Conservation (phyloP, 257 asterid species). For the Rauvolfia tetraphylla region DNA sequence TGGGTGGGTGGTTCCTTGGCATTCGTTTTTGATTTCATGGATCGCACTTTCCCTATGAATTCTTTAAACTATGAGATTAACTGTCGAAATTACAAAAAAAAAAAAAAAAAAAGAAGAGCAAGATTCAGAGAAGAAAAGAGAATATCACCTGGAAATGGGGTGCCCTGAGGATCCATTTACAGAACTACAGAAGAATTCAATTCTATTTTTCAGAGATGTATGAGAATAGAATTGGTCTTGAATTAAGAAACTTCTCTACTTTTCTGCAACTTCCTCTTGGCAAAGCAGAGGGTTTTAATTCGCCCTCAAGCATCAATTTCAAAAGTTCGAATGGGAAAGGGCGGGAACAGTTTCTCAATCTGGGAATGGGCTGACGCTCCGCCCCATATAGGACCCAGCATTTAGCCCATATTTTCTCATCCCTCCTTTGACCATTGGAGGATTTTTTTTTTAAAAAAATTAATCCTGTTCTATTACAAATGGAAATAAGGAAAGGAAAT, state of each 20-base stretch:
- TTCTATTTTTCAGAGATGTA: neutral
- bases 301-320: neutral
- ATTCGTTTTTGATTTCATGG: conserved; percentile 27
- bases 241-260: neutral
- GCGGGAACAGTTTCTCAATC: conserved; percentile 36
- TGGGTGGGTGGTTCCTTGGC: conserved; percentile 27
- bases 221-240: too few species aligned
- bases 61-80: neutral
- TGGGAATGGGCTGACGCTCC: conserved; percentile 13
- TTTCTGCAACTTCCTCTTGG: neutral
- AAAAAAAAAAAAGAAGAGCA: neutral
- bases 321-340: conserved; percentile 22
- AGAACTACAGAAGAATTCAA: neutral
- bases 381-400: conserved; percentile 7
- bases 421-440: neutral
- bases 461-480: too few species aligned
- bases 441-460: too few species aligned
- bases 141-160: conserved; percentile 52
- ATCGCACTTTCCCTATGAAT: conserved; percentile 41
- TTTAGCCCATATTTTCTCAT: neutral
- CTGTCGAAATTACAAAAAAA: neutral
- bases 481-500: too few species aligned
- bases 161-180: conserved; percentile 55
- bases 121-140: neutral
- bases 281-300: neutral